These are phyloP conservation scores for Elongisporangium undulatum DNA, from an alignment of 352 stramenopile species.

Conservation along the genomic window DNA sequence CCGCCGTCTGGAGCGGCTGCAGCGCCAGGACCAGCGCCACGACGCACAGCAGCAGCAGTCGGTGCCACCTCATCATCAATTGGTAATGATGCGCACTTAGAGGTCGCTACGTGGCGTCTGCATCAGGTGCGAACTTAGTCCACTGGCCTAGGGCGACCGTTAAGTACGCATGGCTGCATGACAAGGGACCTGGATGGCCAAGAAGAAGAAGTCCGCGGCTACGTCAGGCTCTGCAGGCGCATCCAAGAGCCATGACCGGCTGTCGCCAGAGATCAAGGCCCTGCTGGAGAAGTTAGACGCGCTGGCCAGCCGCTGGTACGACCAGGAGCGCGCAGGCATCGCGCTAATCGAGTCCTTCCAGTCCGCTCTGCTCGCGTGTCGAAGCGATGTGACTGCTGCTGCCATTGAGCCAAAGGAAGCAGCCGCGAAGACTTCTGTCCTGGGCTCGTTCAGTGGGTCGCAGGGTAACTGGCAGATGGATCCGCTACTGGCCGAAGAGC, in stretches of 20 bases:
- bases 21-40: conserved; percentile 24
- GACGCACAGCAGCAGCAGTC: conserved; percentile 13
- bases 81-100: conserved; percentile 17
- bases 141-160: background rate
- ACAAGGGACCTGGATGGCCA: conserved; percentile 18
- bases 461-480: conserved; percentile 43
- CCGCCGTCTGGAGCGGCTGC: conserved; percentile 2
- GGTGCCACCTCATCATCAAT: conserved; percentile 13
- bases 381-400: conserved; percentile 14
- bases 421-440: background rate
- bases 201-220: conserved; percentile 30
- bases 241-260: background rate
- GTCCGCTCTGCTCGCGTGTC: conserved; percentile 43
- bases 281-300: conserved; percentile 35
- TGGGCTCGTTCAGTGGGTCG: conserved; percentile 18
- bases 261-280: conserved; percentile 13
- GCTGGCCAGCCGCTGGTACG: conserved; percentile 29
- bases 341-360: conserved; percentile 63
- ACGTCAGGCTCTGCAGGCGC: conserved; percentile 1
- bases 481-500: conserved; percentile 60
- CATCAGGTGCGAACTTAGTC: background rate
- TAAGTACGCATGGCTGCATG: background rate
- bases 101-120: background rate
- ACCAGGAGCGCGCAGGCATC: conserved; percentile 63
- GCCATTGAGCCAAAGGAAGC: background rate